phyloP scores from a whole-genome alignment of 2,329 filamentous ascomycete species.

The Hymenoscyphus salicellus region DNA sequence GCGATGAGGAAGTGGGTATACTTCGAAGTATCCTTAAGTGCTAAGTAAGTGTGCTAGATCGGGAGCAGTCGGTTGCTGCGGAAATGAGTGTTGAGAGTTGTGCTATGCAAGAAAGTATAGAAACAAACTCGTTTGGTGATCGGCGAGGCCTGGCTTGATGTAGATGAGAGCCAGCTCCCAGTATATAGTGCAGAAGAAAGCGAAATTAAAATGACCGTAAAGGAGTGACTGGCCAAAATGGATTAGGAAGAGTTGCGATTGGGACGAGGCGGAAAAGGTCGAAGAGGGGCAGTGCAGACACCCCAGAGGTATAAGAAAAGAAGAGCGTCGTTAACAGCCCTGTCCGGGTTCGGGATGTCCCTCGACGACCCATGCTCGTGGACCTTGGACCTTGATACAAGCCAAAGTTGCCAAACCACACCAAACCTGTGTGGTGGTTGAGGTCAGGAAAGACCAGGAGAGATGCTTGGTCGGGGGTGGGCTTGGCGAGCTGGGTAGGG shows the following conservation, averaged over 20 bases:
- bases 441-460: constrained; percentile 26
- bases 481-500: constrained; percentile 23
- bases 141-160: constrained; percentile 39
- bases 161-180: constrained; percentile 57
- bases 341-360: constrained; percentile 35
- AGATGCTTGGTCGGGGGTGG: constrained; percentile 22
- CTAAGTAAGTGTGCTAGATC: constrained; percentile 14
- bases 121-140: constrained; percentile 44
- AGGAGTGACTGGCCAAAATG: constrained; percentile 50
- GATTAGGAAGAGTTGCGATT: constrained; percentile 41
- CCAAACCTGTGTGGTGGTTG: constrained; percentile 31
- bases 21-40: constrained; percentile 32
- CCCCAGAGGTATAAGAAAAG: constrained; percentile 52
- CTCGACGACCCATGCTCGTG: constrained; percentile 30
- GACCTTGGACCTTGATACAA: constrained; percentile 24
- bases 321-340: constrained; percentile 36
- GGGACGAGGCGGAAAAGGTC: constrained; percentile 45
- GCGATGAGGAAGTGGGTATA: constrained; percentile 40
- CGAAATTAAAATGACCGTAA: constrained; percentile 43
- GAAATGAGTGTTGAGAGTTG: constrained; percentile 44
- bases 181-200: constrained; percentile 47
- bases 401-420: constrained; percentile 35
- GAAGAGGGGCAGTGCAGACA: constrained; percentile 49
- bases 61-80: constrained; percentile 29
- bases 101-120: constrained; percentile 39